Base-by-base conservation (phyloP, 768 basidiomycete genomes). In the Postia placenta region DNA sequence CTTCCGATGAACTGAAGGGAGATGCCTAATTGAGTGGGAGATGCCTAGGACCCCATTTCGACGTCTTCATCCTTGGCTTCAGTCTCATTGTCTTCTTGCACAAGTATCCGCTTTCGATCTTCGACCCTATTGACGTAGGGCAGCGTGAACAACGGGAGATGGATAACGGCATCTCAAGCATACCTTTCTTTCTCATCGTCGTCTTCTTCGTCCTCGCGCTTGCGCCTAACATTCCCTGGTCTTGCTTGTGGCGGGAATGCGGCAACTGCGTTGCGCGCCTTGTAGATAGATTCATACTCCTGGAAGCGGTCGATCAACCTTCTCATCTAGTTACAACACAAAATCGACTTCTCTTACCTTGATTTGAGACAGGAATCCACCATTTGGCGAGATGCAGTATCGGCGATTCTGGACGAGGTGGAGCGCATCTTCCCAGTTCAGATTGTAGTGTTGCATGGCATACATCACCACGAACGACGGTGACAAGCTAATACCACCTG, bases 211-310 rank as follows among this genome's bases (percentile, higher is more conserved):
- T 69, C 69, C 19, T 74, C 79, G 30, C 90, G 74, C 62, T 91
- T 91, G 57, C 88, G 78, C 33, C 74, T 64, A 49, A 78, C 70
- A 70, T 62, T 45, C 74, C 70, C 46, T 74, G 70, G 44, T 65
- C n/a, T n/a, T n/a, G n/a, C n/a, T n/a, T n/a, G 68, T 12, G 63
- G 54, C 0, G 82, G 81, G 58, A 78, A 85, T 2, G 71, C 67
- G 4, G 80, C 79, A 26, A 91, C 74, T 0, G 87, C 87, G 20
- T 79, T 71, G 48, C 72, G 79, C 7, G 92, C 92, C 58, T 79
- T 83, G 63, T 93, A 90, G 61, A 95, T 95, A 3, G 91, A 87
- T 66, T 94, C 90, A 56, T 93, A 95, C 71, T 93, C 92, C 91
- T 93, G 57, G 11, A 12, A 49, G 5, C 15, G 42, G n/a, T n/a